These are phyloP conservation scores for Pulveroboletus sp. DNA, from an alignment of 768 basidiomycete genomes.

Conservation along the genomic window DNA sequence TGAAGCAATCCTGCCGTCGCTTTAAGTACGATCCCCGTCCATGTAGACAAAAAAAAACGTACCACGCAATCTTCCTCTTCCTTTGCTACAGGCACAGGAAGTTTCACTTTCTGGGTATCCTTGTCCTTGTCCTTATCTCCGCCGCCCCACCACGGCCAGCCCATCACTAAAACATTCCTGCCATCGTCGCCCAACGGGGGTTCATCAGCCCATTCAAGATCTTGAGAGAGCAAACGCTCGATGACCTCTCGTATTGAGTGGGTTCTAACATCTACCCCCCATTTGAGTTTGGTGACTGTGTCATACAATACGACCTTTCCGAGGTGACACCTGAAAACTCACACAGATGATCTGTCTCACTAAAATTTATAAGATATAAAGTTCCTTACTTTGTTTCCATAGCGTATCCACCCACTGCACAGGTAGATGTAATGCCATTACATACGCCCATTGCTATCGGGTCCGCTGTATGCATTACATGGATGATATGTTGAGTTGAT, in stretches of 20 bases:
- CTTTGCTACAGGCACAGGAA: conserved; percentile 45
- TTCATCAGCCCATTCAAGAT: conserved; percentile 48
- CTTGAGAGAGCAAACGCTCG: conserved; percentile 56
- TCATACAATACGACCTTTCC: conserved; percentile 83
- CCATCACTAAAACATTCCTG: not conserved
- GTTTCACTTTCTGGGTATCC: conserved; percentile 16
- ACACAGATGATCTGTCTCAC: not conserved
- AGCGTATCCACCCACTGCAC: conserved; percentile 83
- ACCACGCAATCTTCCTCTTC: conserved; percentile 66
- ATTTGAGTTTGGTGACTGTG: conserved; percentile 74
- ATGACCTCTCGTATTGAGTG: conserved; percentile 71
- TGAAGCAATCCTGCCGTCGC: conserved; percentile 58
- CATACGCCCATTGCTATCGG: conserved; percentile 87
- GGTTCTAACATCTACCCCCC: conserved; percentile 71
- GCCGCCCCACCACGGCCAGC: conserved; percentile 30
- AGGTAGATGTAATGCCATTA: conserved; percentile 70
- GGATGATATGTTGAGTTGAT: conserved; percentile 70
- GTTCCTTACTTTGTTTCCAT: conserved; percentile 60
- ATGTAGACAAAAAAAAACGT: conserved; percentile 23
- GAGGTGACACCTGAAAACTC: conserved; percentile 66
- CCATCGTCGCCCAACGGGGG: conserved; percentile 9
- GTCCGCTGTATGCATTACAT: conserved; percentile 92
- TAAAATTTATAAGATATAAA: not conserved
- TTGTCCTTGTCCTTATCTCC: conserved; percentile 31
- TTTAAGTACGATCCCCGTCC: not conserved